Conservation (phyloP, 2,329 filamentous ascomycete species). For the Colletotrichum navitas region DNA sequence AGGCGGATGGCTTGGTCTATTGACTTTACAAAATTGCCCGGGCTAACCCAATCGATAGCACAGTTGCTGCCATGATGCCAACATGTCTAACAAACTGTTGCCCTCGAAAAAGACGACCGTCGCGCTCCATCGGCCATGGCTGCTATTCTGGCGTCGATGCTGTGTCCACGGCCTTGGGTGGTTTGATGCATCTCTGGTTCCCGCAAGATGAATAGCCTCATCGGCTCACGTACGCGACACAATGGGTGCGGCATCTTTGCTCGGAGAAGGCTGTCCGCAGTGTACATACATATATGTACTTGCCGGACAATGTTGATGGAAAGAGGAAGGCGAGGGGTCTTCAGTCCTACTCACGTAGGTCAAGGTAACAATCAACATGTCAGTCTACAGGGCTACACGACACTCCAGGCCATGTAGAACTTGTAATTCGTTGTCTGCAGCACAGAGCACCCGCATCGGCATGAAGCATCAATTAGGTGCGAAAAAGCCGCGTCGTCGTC, state of each 20-base stretch:
- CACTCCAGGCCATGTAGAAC: neutral
- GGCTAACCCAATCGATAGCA: constrained; percentile 7
- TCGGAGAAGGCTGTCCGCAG: neutral
- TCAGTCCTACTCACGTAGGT: constrained; percentile 1
- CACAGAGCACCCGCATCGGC: neutral
- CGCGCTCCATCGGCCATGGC: neutral
- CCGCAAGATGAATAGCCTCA: constrained; percentile 7
- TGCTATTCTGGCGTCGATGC: neutral
- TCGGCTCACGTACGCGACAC: constrained; percentile 2
- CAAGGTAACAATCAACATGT: constrained; percentile 2
- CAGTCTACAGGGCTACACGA: neutral
- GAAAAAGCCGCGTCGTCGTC: constrained; percentile 30
- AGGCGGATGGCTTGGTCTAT: neutral
- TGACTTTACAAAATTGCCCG: neutral
- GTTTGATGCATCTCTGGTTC: constrained; percentile 17
- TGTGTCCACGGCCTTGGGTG: constrained; percentile 15
- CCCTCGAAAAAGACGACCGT: no score
- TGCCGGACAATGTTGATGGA: constrained; percentile 14
- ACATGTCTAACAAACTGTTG: neutral
- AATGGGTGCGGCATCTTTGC: constrained; percentile 11
- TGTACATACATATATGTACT: neutral
- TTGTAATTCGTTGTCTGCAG: neutral
- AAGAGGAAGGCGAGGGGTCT: neutral
- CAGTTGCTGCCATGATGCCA: neutral
- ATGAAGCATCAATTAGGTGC: constrained; percentile 3